Evolutionary conservation across 163 green algal genomes (phyloP), one percentile per base, ranked within the genome.

Genomic region (Coccomyxa subellipsoidea): DNA sequence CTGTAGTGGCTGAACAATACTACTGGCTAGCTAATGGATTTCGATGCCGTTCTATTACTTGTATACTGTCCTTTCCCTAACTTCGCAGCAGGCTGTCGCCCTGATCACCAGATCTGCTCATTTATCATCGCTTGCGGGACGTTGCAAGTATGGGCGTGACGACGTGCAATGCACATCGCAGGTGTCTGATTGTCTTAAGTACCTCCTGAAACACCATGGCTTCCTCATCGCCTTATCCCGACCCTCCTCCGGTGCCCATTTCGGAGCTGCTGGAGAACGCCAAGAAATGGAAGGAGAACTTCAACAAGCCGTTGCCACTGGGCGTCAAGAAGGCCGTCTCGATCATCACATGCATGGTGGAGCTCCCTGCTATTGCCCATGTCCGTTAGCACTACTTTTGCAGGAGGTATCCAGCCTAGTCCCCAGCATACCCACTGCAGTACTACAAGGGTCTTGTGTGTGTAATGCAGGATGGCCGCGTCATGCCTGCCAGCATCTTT

Each of bases 201-300:
- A 8, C 15, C 21, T 6, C 47, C 10, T 59, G 23, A 59, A 18
- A 59, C 29, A 85, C 79, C 34, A 88, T 83, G 23, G 80, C 78
- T 73, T 95, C 93, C 3, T 59, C 47, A 59, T 59, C 47, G 47
- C 47, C 47, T 18, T 59, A 23, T 18, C 47, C 47, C 47, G 47
- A 59, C 47, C 47, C 47, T 59, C 27, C 66, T 8, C 18, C 66
- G 32, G 18, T n/a, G 66, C 21, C 21, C 66, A 73, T 73, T 23
- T 18, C 31, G 8, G 27, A 34, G 66, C 7, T 73, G 66, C n/a
- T 36, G 29, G n/a, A 34, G 29, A 73, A 73, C 32, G 66, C 66
- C 31, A 27, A 73, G 66, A 73, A 73, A 23, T 73, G 66, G 66
- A 73, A 73, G 66, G 66, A 34, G n/a, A 34, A n/a, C 29, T 77